These are phyloP conservation scores for Neurospora sp. DNA, from an alignment of 495 filamentous ascomycete species.

Conservation along the genomic window DNA sequence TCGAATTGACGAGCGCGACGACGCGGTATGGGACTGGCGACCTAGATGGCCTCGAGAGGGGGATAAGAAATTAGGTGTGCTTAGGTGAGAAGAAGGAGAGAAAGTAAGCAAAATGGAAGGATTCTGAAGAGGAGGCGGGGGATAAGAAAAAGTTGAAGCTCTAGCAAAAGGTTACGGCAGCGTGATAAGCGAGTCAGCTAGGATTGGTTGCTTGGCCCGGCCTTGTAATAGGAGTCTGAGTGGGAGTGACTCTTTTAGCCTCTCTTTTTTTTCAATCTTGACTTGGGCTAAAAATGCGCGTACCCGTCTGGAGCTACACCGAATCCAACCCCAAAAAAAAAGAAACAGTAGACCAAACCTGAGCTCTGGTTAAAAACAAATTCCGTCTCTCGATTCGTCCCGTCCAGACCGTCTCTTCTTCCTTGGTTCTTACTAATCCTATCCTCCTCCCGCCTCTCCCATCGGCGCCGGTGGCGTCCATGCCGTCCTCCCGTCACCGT, in stretches of 20 bases:
- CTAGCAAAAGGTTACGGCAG: background rate
- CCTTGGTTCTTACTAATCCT: background rate
- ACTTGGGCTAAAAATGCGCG: background rate
- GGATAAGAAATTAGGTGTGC: background rate
- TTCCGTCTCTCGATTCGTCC: background rate
- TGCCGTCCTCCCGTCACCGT: background rate
- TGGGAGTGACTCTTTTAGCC: background rate
- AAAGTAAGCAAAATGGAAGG: slow-evolving; percentile 1
- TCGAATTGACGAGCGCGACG: slow-evolving; percentile 18
- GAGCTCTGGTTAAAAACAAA: background rate
- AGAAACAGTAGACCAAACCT: background rate
- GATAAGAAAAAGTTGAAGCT: slow-evolving; percentile 1
- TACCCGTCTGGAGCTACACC: background rate
- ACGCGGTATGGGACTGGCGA: background rate
- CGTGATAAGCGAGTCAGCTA: background rate
- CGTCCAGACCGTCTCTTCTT: background rate
- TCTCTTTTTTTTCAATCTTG: background rate
- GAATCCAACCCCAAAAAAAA: background rate
- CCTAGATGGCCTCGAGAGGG: background rate
- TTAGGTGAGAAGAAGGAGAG: background rate
- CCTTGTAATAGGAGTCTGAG: background rate
- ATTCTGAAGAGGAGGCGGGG: background rate
- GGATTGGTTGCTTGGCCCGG: background rate
- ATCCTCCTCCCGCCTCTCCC: background rate
- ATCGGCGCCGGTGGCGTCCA: background rate